These are phyloP conservation scores for Agarophyton chilense DNA, from an alignment of 23 red algal species.

Conservation along the genomic window DNA sequence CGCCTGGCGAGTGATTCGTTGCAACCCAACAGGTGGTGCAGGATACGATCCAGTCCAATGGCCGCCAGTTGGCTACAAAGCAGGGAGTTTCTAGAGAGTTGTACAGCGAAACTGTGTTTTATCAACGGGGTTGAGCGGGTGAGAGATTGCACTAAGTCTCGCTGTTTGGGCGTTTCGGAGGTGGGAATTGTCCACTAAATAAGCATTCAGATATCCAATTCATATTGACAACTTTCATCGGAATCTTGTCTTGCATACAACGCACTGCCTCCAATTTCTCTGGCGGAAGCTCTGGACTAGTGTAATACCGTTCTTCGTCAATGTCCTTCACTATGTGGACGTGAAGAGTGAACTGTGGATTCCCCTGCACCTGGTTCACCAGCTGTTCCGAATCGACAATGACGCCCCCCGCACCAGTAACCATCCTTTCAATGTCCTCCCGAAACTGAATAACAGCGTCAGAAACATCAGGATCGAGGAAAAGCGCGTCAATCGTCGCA, in stretches of 20 bases:
- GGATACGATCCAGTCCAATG: slow-evolving; percentile 91
- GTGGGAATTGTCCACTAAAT: slow-evolving; percentile 15
- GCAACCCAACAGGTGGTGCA: slow-evolving; percentile 81
- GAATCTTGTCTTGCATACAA: neutral
- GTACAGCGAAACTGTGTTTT: neutral
- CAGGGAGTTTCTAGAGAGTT: neutral
- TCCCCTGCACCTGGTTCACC: neutral
- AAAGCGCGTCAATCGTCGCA: slow-evolving; percentile 30
- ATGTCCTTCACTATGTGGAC: slow-evolving; percentile 27
- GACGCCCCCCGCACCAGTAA: slow-evolving; percentile 8
- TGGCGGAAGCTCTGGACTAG: neutral
- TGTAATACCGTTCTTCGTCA: neutral
- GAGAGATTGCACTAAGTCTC: neutral
- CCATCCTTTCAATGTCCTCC: slow-evolving; percentile 13
- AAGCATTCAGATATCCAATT: slow-evolving; percentile 26
- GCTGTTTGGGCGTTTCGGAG: neutral
- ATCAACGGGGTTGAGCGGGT: neutral
- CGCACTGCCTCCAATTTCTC: neutral
- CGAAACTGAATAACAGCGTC: slow-evolving; percentile 1
- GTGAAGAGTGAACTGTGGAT: neutral
- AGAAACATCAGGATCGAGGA: neutral
- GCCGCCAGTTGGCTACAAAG: slow-evolving; percentile 75
- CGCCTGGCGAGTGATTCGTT: slow-evolving; percentile 79
- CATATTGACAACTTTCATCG: slow-evolving; percentile 16
- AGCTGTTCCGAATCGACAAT: slow-evolving; percentile 14